Base-by-base conservation (phyloP, 108 stramenopile genomes). In the Fragilaria crotonensis region DNA sequence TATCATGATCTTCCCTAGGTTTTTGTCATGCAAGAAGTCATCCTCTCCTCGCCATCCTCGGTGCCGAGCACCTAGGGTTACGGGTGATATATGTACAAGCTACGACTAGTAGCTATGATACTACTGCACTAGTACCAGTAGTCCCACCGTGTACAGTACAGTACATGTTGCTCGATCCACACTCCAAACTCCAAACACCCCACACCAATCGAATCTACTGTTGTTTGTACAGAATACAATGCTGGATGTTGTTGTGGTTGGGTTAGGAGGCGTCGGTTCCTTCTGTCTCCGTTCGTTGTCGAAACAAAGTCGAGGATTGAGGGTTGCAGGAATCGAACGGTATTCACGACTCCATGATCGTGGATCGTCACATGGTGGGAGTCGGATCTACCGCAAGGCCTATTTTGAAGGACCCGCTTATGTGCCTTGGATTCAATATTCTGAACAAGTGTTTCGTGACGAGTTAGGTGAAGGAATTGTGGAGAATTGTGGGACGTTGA, bases 381-480 rank as follows among this genome's bases (percentile, higher is more conserved):
- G 57, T 28, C 48, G 77, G 5, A 64, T 78, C 18, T 78, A 58
- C 52, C 77, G 77, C n/a, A 67, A 55, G 9, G 77, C 77, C 0
- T 78, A 78, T 22, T 78, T 73, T 67, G 77, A 78, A 51, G 67
- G 72, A 47, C 52, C 64, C 5, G 55, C 52, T 20, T 78, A 78
- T 50, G 72, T 78, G 5, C 77, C 77, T 2, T 70, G 63, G 61
- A 62, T 76, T 51, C 23, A 68, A 33, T 64, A 54, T 64, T 71
- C 70, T 28, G 32, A 62, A 3, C 14, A 64, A 33, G 65, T 54
- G n/a, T 76, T 76, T 45, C 30, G 31, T 27, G 32, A 58, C 21
- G 17, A 49, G n/a, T 14, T 60, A 54, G 33, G 59, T 27, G 33
- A 58, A n/a, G 23, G 41, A 11, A 21, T 72, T 23, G 5, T 77